Percentiles rank a stretch among this genome's conserved stretches.
phyloP scores from a whole-genome alignment of 1,139 yeast genomes.

The Kurtzmaniella natalensis region DNA sequence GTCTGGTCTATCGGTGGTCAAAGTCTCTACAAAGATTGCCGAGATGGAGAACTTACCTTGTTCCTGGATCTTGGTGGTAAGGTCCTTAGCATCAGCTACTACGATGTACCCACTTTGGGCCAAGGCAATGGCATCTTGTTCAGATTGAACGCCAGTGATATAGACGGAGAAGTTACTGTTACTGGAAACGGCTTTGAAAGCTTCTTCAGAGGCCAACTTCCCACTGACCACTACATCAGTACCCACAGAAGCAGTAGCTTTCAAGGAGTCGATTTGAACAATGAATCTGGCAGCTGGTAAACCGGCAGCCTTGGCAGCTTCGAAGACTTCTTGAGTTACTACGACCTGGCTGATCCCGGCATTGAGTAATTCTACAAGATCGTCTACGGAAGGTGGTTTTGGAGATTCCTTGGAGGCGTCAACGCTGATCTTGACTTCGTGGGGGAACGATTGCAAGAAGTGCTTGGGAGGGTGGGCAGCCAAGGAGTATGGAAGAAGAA shows the following conservation, averaged over 20 bases:
- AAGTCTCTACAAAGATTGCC: slow-evolving; percentile 47
- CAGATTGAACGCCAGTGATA: slow-evolving; percentile 19
- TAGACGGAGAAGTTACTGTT: slow-evolving; percentile 45
- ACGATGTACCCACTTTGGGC: slow-evolving; percentile 43
- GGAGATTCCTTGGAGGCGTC: slow-evolving; percentile 22
- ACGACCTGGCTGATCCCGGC: slow-evolving; percentile 59
- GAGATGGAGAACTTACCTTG: slow-evolving; percentile 41
- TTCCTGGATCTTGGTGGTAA: slow-evolving; percentile 38
- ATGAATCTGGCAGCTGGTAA: slow-evolving; percentile 60
- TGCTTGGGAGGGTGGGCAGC: slow-evolving; percentile 28
- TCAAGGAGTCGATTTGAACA: slow-evolving; percentile 23
- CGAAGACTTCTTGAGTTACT: slow-evolving; percentile 30
- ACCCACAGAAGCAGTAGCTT: slow-evolving; percentile 11
- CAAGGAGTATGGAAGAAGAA: slow-evolving; percentile 25
- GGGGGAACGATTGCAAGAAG: slow-evolving; percentile 32
- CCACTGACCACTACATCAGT: slow-evolving; percentile 8
- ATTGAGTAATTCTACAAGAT: slow-evolving; percentile 55
- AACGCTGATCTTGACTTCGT: slow-evolving; percentile 28
- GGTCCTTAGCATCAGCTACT: slow-evolving; percentile 34
- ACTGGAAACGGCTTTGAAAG: slow-evolving; percentile 16
- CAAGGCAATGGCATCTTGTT: slow-evolving; percentile 24
- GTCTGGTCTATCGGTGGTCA: slow-evolving; percentile 81
- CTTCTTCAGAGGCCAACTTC: slow-evolving; percentile 13
- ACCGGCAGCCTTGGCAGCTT: slow-evolving; percentile 40
- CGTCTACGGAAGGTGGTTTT: slow-evolving; percentile 30